phyloP scores from a whole-genome alignment of 164 flowering plant species.

The Cinnamomum micranthum region DNA sequence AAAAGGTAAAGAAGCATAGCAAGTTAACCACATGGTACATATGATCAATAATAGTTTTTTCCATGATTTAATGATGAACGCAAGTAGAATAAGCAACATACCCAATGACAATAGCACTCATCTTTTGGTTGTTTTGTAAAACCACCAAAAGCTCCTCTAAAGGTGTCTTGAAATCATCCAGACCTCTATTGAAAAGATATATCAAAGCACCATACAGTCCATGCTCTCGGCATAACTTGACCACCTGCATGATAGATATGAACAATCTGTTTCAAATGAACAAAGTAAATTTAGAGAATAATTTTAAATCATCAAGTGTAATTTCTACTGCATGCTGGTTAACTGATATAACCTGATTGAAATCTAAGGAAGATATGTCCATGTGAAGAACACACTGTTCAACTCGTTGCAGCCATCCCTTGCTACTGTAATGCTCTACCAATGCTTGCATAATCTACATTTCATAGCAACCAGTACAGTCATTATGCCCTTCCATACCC shows the following conservation, averaged over 20 bases:
- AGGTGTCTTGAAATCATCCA: constrained; percentile 90
- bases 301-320: neutral
- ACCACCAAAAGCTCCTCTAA: constrained; percentile 84
- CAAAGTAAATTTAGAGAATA: neutral
- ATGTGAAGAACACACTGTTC: constrained; percentile 99
- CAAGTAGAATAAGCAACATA: constrained; percentile 25
- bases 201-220: constrained; percentile 84
- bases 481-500: neutral
- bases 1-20: neutral
- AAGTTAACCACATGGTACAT: neutral
- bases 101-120: constrained; percentile 67
- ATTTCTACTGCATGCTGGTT: constrained; percentile 1
- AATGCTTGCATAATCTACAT: constrained; percentile 95
- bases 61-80: neutral
- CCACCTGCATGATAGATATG: constrained; percentile 51
- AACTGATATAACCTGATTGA: constrained; percentile 67
- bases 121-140: constrained; percentile 46
- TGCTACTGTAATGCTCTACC: constrained; percentile 91
- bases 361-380: constrained; percentile 97
- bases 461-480: neutral
- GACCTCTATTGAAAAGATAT: constrained; percentile 89
- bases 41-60: neutral
- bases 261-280: constrained; percentile 3
- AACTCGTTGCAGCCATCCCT: constrained; percentile 96
- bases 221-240: constrained; percentile 85